Percentiles rank a stretch among this genome's conserved stretches.
Evolutionary conservation across 2,329 filamentous ascomycete species (phyloP).

Genomic region (Phialemonium atrogriseum): DNA sequence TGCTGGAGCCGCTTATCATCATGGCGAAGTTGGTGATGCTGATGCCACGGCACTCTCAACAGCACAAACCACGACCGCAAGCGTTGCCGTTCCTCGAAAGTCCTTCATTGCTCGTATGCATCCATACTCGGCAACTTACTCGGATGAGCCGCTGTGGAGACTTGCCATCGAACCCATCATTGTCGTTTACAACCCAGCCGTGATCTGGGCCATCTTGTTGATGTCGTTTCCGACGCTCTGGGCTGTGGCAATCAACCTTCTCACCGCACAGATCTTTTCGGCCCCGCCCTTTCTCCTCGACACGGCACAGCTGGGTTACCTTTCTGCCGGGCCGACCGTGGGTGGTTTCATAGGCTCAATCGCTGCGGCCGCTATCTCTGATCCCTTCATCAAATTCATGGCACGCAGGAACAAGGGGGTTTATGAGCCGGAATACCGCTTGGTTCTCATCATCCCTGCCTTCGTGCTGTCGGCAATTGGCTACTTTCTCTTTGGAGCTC

Average conservation of each 20-base stretch:
- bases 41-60: neutral
- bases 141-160: conserved; percentile 3
- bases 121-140: conserved; percentile 1
- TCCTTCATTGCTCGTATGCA: neutral
- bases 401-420: conserved; percentile 26
- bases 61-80: neutral
- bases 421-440: conserved; percentile 32
- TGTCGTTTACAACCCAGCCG: conserved; percentile 28
- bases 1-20: neutral
- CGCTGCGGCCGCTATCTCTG: conserved; percentile 19
- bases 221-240: conserved; percentile 25
- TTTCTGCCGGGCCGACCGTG: conserved; percentile 28
- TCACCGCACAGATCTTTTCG: conserved; percentile 30
- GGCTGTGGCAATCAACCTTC: conserved; percentile 29
- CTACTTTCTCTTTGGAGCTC: conserved; percentile 24
- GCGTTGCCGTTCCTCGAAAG: neutral
- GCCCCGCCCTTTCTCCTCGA: conserved; percentile 26
- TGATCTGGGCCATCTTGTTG: conserved; percentile 27
- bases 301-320: conserved; percentile 27
- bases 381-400: conserved; percentile 27
- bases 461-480: conserved; percentile 19
- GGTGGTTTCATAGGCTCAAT: conserved; percentile 25
- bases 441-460: conserved; percentile 22
- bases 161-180: conserved; percentile 21
- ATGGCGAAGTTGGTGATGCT: neutral